Conservation (phyloP, 106 monocot species). For the Ottelia alismoides region DNA sequence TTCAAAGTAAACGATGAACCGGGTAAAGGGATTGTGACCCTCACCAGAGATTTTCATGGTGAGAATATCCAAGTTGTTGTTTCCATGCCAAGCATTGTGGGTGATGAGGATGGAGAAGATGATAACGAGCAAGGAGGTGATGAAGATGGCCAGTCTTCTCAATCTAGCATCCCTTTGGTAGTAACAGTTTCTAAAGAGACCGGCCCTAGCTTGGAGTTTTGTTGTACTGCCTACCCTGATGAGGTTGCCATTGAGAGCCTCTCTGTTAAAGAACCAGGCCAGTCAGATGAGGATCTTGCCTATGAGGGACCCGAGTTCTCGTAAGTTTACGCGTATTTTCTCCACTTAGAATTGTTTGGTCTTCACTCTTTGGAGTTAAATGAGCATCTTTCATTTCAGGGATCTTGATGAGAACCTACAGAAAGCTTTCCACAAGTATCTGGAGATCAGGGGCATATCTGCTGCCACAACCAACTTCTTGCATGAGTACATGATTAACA, state of each 20-base stretch:
- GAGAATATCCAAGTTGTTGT: slow-evolving; percentile 14
- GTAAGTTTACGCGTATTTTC: slow-evolving; percentile 3
- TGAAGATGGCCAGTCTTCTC: slow-evolving; percentile 1
- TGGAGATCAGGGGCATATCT: slow-evolving; percentile 56
- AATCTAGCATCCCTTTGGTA: slow-evolving; percentile 22
- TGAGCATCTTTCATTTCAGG: too few species aligned
- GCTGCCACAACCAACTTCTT: slow-evolving; percentile 42
- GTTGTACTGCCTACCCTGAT: slow-evolving; percentile 19
- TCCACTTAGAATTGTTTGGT: too few species aligned
- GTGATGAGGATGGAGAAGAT: slow-evolving; percentile 5
- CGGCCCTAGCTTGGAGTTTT: slow-evolving; percentile 12
- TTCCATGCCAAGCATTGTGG: slow-evolving; percentile 22
- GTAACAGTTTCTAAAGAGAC: slow-evolving; percentile 13
- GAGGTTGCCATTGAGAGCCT: slow-evolving; percentile 20
- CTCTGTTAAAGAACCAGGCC: slow-evolving; percentile 1
- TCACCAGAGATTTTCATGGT: slow-evolving; percentile 11
- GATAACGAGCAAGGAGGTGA: background rate
- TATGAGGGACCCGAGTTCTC: slow-evolving; percentile 26
- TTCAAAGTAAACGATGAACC: too few species aligned
- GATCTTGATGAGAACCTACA: slow-evolving; percentile 79
- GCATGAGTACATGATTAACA: slow-evolving; percentile 83
- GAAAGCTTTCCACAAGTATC: slow-evolving; percentile 59
- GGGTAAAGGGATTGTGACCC: too few species aligned
- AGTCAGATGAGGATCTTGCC: slow-evolving; percentile 12
- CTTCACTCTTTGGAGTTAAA: too few species aligned